Conservation (phyloP, 345 rosid species). For the Trapa incisa region DNA sequence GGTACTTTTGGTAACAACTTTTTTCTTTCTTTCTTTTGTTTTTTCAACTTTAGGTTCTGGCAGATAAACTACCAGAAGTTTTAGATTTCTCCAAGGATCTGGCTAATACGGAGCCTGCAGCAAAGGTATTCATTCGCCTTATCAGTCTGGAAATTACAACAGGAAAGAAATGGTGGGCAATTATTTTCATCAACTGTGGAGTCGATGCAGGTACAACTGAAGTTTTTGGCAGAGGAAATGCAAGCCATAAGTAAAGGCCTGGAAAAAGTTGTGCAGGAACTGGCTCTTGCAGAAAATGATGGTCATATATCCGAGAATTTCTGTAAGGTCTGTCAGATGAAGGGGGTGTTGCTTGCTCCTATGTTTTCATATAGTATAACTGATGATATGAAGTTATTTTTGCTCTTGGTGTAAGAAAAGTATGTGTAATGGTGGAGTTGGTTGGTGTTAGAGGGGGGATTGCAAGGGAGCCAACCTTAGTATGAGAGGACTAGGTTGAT, state of each 20-base stretch:
- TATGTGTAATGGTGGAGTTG: too few relatives aligned
- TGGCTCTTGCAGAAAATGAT: conserved; percentile 72
- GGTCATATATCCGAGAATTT: conserved; percentile 67
- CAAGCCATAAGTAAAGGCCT: conserved; percentile 94
- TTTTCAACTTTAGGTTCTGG: conserved; percentile 49
- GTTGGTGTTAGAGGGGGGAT: too few relatives aligned
- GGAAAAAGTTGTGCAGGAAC: conserved; percentile 81
- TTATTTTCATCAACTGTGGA: not conserved
- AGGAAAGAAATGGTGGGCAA: not conserved
- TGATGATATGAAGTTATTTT: too few relatives aligned
- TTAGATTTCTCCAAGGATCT: conserved; percentile 67
- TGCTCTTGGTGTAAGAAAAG: too few relatives aligned
- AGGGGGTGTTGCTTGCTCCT: too few relatives aligned
- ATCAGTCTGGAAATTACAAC: not conserved
- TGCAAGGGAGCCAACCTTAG: too few relatives aligned
- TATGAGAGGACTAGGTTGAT: too few relatives aligned
- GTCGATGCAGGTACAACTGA: conserved; percentile 67
- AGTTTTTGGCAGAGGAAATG: conserved; percentile 94
- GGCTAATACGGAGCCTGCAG: conserved; percentile 52
- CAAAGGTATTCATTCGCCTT: conserved; percentile 42
- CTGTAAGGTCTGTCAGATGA: conserved; percentile 32
- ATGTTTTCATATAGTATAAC: too few relatives aligned
- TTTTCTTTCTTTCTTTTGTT: conserved; percentile 13
- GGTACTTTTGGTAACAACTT: not conserved
- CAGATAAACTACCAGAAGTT: conserved; percentile 73